Base-by-base conservation (phyloP, 176 grass and related monocot species). In the Alloteropsis semialata region DNA sequence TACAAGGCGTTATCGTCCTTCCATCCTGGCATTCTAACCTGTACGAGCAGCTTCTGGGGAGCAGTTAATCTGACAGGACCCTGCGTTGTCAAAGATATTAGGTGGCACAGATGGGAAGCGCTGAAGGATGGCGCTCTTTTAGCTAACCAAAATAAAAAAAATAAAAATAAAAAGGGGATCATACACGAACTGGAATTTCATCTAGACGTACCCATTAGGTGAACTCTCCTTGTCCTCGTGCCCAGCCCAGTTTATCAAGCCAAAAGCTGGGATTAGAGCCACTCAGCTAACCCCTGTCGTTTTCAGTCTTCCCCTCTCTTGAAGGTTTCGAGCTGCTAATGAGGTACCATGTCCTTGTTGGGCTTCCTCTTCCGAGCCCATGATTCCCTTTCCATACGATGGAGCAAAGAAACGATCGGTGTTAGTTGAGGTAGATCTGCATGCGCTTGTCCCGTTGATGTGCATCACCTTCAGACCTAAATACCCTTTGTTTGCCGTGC, bases 241-340 rank as follows among this genome's bases (percentile, higher is more conserved):
- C 43, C 68, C 39, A 46, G 42, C 3, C 12, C 84, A 63, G 72
- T 56, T 69, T 65, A 85, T 64, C 8, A 36, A 57, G 63, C 37
- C 45, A 72, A 82, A 84, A 86, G 72, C 33, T 56, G 0, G 73
- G 88, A 82, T 82, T 90, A 86, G 72, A 49, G 83, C 88, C 81
- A 86, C 78, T 46, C 78, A 86, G 88, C 88, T 86, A 90, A 90
- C 83, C 25, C 65, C 61, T 65, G 59, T 90, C 88, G 63, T 82
- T 90, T 65, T 86, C 88, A 32, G 65, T 63, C 21, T 78, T 82
- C 50, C 42, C 48, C 73, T 9, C 41, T 78, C 57, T 78, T 62
- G 42, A 86, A 90, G 88, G n/a, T 78, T 90, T 60, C 83, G 43
- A 82, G 46, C 74, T 86, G 78, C 73, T 78, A 77, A 57, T 53